These are phyloP conservation scores for Phycomyces nitens DNA, from an alignment of 192 early-diverging fungal genomes.

Conservation along the genomic window DNA sequence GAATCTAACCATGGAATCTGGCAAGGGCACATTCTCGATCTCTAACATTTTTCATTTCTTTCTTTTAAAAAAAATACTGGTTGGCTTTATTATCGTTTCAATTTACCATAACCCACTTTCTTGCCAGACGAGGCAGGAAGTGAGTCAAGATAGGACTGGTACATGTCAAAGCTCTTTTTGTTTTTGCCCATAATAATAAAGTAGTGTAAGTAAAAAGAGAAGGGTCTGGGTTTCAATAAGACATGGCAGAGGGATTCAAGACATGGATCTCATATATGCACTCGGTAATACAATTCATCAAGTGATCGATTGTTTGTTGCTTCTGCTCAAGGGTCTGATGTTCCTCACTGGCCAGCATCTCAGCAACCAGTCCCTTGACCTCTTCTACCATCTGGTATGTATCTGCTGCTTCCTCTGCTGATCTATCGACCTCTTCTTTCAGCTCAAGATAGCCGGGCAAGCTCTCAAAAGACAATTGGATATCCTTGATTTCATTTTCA, in stretches of 20 bases:
- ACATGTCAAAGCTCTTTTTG: constrained; percentile 11
- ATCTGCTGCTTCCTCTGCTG: background rate
- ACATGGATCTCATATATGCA: constrained; percentile 6
- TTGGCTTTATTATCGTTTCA: background rate
- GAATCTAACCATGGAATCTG: constrained; percentile 22
- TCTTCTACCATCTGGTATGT: background rate
- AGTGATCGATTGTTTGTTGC: background rate
- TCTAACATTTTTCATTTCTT: background rate
- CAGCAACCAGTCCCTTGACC: background rate
- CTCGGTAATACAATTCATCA: constrained; percentile 10
- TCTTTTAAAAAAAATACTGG: background rate
- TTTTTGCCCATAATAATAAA: constrained; percentile 24
- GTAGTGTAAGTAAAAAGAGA: background rate
- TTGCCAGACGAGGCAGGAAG: background rate
- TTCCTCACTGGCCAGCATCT: background rate
- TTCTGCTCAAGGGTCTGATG: background rate
- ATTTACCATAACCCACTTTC: background rate
- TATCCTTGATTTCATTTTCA: background rate
- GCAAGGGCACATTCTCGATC: constrained; percentile 17
- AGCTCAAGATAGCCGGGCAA: too few relatives aligned
- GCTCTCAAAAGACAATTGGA: background rate
- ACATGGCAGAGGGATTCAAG: background rate
- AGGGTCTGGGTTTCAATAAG: background rate
- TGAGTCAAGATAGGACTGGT: constrained; percentile 19
- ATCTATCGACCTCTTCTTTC: background rate